Evolutionary conservation across 805 yeast genomes (phyloP).

Genomic region (Hanseniaspora lachancei): DNA sequence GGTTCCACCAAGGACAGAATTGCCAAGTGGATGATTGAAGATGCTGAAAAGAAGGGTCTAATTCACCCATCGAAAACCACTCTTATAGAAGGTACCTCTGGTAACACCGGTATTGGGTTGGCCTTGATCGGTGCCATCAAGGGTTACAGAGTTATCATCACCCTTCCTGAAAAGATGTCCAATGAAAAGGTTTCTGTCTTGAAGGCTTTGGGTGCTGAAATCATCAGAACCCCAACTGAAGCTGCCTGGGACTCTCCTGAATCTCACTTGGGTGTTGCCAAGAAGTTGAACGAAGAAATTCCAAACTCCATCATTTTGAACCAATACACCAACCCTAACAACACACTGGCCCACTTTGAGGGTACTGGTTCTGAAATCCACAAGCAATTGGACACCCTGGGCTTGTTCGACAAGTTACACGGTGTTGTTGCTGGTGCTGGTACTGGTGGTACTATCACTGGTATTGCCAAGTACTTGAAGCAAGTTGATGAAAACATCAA

Average conservation of each 20-base stretch:
- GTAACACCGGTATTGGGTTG: slow-evolving; percentile 83
- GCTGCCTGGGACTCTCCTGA: slow-evolving; percentile 92
- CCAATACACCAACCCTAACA: slow-evolving; percentile 65
- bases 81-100: slow-evolving; percentile 78
- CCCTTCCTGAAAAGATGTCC: slow-evolving; percentile 84
- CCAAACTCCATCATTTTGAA: slow-evolving; percentile 76
- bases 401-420: slow-evolving; percentile 42
- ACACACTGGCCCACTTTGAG: slow-evolving; percentile 71
- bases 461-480: slow-evolving; percentile 65
- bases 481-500: slow-evolving; percentile 43
- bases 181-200: slow-evolving; percentile 79
- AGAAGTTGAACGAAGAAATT: slow-evolving; percentile 64
- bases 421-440: slow-evolving; percentile 86
- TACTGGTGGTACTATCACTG: slow-evolving; percentile 84
- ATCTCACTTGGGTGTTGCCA: slow-evolving; percentile 80
- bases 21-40: slow-evolving; percentile 74
- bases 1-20: slow-evolving; percentile 85
- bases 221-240: slow-evolving; percentile 80
- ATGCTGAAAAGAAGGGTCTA: slow-evolving; percentile 64
- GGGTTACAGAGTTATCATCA: slow-evolving; percentile 77
- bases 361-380: slow-evolving; percentile 81
- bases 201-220: slow-evolving; percentile 82
- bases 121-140: slow-evolving; percentile 78
- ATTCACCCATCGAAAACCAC: slow-evolving; percentile 72
- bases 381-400: slow-evolving; percentile 45